These are phyloP conservation scores for Solidago caesia DNA, from an alignment of 129 eudicot species.

Conservation along the genomic window DNA sequence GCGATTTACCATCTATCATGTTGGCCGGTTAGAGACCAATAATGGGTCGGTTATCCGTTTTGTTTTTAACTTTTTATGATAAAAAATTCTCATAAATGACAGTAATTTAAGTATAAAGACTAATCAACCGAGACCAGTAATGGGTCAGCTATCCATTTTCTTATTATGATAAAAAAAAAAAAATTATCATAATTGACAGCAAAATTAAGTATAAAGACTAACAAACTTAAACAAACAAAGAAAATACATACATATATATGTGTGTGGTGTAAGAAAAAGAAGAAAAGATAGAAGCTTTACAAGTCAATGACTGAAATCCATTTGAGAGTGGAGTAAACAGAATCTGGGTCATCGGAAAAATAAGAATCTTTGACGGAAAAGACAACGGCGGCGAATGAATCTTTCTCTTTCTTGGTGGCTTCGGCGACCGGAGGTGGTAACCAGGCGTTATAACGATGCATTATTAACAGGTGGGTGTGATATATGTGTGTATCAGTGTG, in stretches of 20 bases:
- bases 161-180: not conserved
- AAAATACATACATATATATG: not conserved
- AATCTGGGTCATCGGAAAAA: slow-evolving; percentile 65
- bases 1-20: no score
- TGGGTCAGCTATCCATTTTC: no score
- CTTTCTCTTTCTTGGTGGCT: slow-evolving; percentile 72
- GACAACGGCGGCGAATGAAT: slow-evolving; percentile 71
- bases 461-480: slow-evolving; percentile 18
- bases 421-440: slow-evolving; percentile 89
- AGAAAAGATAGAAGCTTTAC: slow-evolving; percentile 38
- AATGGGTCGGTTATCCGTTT: no score
- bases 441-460: slow-evolving; percentile 98
- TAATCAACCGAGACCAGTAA: not conserved
- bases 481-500: not conserved
- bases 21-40: no score
- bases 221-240: not conserved
- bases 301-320: slow-evolving; percentile 89
- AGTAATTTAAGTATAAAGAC: slow-evolving; percentile 8
- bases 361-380: slow-evolving; percentile 61
- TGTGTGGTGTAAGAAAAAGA: not conserved
- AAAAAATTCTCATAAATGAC: slow-evolving; percentile 10
- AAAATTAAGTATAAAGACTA: not conserved
- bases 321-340: slow-evolving; percentile 88
- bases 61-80: no score
- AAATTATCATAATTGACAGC: not conserved